These are phyloP conservation scores for Naegleria gruberi DNA, from an alignment of 208 protist species.

Conservation along the genomic window DNA sequence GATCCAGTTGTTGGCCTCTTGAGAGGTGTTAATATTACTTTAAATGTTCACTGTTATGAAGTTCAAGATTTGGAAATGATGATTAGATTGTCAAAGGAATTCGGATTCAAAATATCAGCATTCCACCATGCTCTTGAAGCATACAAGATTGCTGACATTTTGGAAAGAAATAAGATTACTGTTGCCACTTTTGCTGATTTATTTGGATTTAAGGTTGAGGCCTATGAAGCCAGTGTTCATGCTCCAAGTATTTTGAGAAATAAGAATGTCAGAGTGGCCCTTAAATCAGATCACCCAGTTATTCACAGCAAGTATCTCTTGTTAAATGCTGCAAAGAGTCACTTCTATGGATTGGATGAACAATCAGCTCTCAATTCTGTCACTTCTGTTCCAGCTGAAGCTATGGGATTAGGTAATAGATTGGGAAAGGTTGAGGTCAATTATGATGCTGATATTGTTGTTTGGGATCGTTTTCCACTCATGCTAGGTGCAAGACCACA, in stretches of 20 bases:
- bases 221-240: conserved; percentile 33
- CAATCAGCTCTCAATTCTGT: conserved; percentile 27
- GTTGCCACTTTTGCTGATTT: conserved; percentile 37
- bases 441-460: conserved; percentile 38
- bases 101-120: conserved; percentile 34
- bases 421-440: conserved; percentile 24
- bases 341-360: conserved; percentile 34
- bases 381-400: conserved; percentile 21
- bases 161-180: conserved; percentile 28
- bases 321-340: conserved; percentile 30
- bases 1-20: conserved; percentile 12
- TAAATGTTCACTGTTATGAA: conserved; percentile 41
- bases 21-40: conserved; percentile 21
- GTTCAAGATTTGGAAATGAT: conserved; percentile 39
- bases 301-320: conserved; percentile 26
- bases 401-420: conserved; percentile 28
- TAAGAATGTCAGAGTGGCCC: conserved; percentile 21
- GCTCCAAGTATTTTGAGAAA: conserved; percentile 28
- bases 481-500: conserved; percentile 24
- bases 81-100: conserved; percentile 32
- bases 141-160: conserved; percentile 36
- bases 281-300: conserved; percentile 40
- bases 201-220: conserved; percentile 39
- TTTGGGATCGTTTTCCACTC: conserved; percentile 32
- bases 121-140: conserved; percentile 44